phyloP scores from a whole-genome alignment of 1,284 basidiomycete genomes.

The Pterulicium gracile region DNA sequence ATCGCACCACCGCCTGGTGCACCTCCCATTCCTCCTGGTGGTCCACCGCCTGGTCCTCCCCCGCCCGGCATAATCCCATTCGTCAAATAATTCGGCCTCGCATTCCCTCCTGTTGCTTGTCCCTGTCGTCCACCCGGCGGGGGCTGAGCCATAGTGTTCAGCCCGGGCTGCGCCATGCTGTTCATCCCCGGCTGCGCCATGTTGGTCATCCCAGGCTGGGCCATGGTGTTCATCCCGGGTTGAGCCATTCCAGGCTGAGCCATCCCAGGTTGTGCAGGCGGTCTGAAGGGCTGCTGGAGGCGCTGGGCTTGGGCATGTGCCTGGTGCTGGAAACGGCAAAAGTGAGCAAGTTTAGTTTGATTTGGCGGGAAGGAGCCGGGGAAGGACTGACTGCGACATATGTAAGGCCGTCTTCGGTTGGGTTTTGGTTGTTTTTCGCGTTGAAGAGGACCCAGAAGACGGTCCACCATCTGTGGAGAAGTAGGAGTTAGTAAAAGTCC shows the following conservation, averaged over 20 bases:
- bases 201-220: not conserved
- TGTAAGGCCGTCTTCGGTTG: slow-evolving; percentile 55
- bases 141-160: not conserved
- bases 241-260: no score
- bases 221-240: not conserved
- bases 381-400: slow-evolving; percentile 50
- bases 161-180: not conserved
- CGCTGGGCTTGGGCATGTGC: not conserved
- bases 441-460: slow-evolving; percentile 78
- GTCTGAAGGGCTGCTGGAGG: not conserved
- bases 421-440: slow-evolving; percentile 55
- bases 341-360: not conserved
- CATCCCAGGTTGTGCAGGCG: not conserved
- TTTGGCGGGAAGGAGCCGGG: not conserved
- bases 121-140: not conserved
- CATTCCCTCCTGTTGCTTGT: not conserved
- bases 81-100: not conserved
- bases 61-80: not conserved
- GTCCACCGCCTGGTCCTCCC: not conserved
- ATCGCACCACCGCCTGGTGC: not conserved
- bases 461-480: slow-evolving; percentile 62
- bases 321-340: not conserved
- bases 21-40: no score
- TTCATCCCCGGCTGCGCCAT: not conserved
- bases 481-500: not conserved